phyloP scores from a whole-genome alignment of 768 basidiomycete species.

The Mycena galericulata region DNA sequence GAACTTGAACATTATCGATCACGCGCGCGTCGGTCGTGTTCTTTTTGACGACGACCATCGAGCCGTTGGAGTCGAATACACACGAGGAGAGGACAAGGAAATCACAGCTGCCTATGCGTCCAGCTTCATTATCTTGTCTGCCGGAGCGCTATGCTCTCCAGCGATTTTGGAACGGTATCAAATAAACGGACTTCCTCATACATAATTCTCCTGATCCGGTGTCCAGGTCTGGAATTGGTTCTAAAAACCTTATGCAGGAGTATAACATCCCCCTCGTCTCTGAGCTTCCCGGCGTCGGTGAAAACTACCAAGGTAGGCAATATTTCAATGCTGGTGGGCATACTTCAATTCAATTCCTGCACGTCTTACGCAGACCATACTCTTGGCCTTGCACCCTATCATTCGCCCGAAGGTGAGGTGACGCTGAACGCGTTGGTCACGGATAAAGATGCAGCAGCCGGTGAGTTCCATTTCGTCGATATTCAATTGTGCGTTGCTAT shows the following conservation, averaged over 20 bases:
- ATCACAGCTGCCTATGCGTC: slow-evolving; percentile 45
- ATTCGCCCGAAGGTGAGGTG: neutral
- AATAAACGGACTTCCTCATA: neutral
- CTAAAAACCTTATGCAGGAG: slow-evolving; percentile 55
- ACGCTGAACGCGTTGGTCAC: neutral
- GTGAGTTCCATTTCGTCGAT: neutral
- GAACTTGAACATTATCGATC: slow-evolving; percentile 54
- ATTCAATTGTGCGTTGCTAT: neutral
- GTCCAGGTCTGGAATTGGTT: slow-evolving; percentile 73
- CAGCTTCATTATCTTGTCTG: slow-evolving; percentile 61
- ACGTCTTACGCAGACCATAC: neutral
- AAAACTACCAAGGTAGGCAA: slow-evolving; percentile 4
- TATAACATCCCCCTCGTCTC: slow-evolving; percentile 61
- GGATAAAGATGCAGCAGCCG: neutral
- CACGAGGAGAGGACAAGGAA: slow-evolving; percentile 40
- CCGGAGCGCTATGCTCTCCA: slow-evolving; percentile 67
- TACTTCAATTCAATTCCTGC: neutral
- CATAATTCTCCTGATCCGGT: neutral
- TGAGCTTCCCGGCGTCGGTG: slow-evolving; percentile 55
- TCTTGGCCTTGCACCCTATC: neutral
- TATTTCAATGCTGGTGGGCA: neutral
- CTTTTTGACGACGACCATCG: slow-evolving; percentile 58
- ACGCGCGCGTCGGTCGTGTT: slow-evolving; percentile 59
- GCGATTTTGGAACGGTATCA: slow-evolving; percentile 62
- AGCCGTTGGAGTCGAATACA: slow-evolving; percentile 65